Evolutionary conservation across 2,329 filamentous ascomycete genomes (phyloP).

Genomic region (Cercospora nicotianae): DNA sequence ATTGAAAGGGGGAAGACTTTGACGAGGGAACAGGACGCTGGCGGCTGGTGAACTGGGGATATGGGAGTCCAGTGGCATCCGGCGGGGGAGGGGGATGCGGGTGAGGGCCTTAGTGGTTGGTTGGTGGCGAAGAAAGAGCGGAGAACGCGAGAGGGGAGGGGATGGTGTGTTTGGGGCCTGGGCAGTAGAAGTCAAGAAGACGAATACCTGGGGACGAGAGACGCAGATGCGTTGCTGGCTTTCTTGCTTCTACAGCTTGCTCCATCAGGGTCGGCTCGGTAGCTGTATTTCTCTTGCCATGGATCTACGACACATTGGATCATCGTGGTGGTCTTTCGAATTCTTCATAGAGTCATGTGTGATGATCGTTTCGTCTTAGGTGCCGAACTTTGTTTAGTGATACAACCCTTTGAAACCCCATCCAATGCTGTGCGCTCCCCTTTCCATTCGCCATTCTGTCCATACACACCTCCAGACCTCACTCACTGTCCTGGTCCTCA

Average conservation of each 20-base stretch:
- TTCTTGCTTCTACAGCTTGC: background rate
- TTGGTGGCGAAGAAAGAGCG: background rate
- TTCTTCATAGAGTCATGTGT: background rate
- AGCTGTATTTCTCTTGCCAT: background rate
- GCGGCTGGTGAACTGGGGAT: too few relatives aligned
- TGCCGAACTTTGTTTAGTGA: background rate
- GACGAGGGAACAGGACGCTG: background rate
- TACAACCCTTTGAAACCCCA: background rate
- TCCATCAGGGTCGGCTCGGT: background rate
- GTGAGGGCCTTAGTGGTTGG: too few relatives aligned
- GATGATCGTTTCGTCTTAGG: background rate
- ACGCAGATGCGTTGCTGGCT: background rate
- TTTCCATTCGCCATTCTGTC: background rate
- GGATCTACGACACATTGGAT: background rate
- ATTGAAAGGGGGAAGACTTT: background rate
- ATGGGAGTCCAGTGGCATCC: too few relatives aligned
- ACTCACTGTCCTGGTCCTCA: background rate
- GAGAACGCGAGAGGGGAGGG: background rate
- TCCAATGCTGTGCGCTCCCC: background rate
- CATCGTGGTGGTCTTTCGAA: background rate
- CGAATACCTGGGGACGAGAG: background rate
- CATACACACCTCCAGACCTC: background rate
- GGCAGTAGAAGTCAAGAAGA: too few relatives aligned
- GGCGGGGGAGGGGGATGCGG: too few relatives aligned
- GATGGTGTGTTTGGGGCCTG: background rate